These are phyloP conservation scores for Hymenoscyphus repandus DNA, from an alignment of 2,329 filamentous ascomycete genomes.

Conservation along the genomic window DNA sequence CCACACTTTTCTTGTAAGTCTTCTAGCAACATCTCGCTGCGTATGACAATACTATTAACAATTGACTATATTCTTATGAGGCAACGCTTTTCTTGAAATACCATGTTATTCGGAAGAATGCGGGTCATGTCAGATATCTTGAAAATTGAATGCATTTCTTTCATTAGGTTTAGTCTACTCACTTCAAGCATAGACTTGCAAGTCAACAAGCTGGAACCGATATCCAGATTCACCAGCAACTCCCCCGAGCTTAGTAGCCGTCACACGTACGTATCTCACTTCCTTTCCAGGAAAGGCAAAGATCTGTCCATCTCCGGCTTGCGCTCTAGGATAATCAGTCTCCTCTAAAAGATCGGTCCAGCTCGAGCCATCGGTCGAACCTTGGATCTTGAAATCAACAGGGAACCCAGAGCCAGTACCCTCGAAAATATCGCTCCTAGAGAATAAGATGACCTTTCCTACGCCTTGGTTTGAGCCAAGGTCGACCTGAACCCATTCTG, in stretches of 20 bases:
- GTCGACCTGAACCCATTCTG: slow-evolving; percentile 11
- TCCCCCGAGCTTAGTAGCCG: slow-evolving; percentile 9
- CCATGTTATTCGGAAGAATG: no score
- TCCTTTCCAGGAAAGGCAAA: slow-evolving; percentile 8
- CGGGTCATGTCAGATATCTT: no score
- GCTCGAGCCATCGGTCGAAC: slow-evolving; percentile 2
- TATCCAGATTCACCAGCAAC: slow-evolving; percentile 7
- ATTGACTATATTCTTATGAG: no score
- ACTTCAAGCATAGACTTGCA: slow-evolving; percentile 15
- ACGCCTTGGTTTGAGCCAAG: slow-evolving; percentile 4
- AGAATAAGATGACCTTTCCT: slow-evolving; percentile 13
- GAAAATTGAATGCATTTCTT: no score
- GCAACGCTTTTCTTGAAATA: no score
- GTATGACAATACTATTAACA: no score
- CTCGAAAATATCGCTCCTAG: slow-evolving; percentile 11
- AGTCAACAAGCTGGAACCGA: slow-evolving; percentile 12
- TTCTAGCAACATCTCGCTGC: no score
- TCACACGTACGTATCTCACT: slow-evolving; percentile 8
- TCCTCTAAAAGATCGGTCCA: slow-evolving; percentile 10
- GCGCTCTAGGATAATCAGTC: slow-evolving; percentile 5
- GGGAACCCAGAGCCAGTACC: slow-evolving; percentile 12
- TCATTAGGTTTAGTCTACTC: no score
- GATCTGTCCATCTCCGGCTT: slow-evolving; percentile 12
- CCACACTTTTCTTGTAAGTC: no score
- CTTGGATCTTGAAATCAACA: slow-evolving; percentile 13